Evolutionary conservation across 805 yeast genomes (phyloP).

Genomic region (Candida dajiaensis): DNA sequence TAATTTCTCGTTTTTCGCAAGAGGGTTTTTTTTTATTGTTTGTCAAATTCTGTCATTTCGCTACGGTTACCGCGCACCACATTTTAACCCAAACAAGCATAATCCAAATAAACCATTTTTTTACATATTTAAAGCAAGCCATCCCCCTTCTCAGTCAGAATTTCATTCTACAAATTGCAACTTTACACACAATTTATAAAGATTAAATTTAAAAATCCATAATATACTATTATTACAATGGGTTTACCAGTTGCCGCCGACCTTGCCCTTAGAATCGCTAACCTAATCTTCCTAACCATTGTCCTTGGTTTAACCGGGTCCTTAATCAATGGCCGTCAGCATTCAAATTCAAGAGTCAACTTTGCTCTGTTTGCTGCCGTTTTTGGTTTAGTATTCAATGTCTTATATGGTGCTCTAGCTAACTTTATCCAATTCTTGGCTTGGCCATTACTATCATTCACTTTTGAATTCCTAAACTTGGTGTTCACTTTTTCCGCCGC

Average conservation of each 20-base stretch:
- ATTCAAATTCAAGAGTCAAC: slow-evolving; percentile 69
- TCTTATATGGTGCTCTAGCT: slow-evolving; percentile 74
- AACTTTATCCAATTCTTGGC: slow-evolving; percentile 74
- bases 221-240: too few species aligned
- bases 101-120: not conserved
- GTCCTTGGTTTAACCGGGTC: slow-evolving; percentile 86
- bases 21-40: too few species aligned
- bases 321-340: slow-evolving; percentile 65
- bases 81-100: not conserved
- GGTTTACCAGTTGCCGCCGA: slow-evolving; percentile 48
- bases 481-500: slow-evolving; percentile 94
- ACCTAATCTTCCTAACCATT: slow-evolving; percentile 72
- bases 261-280: slow-evolving; percentile 63
- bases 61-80: not conserved
- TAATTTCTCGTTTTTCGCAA: too few species aligned
- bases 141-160: not conserved
- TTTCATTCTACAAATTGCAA: too few species aligned
- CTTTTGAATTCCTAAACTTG: slow-evolving; percentile 79
- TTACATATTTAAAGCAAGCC: not conserved
- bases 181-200: too few species aligned
- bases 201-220: too few species aligned
- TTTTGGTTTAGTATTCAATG: slow-evolving; percentile 75
- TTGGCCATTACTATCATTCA: slow-evolving; percentile 75
- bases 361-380: slow-evolving; percentile 84
- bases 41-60: not conserved